Conservation (phyloP, 2,329 filamentous ascomycete species). For the Aureobasidium sp. region DNA sequence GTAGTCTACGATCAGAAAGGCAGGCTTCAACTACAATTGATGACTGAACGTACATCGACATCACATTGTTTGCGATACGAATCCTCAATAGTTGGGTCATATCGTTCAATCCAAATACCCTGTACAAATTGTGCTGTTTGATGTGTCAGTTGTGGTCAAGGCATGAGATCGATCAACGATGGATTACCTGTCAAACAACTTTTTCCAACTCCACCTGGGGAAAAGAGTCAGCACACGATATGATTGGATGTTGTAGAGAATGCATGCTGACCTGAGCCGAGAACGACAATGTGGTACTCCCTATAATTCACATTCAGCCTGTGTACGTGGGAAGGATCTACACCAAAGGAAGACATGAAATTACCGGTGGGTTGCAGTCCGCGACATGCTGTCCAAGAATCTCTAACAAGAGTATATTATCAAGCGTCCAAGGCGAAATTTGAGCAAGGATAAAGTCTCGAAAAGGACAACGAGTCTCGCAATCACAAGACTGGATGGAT, state of each 20-base stretch:
- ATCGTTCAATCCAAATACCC: constrained; percentile 82
- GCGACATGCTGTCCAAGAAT: constrained; percentile 21
- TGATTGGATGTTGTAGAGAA: too few relatives aligned
- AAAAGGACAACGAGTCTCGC: background rate
- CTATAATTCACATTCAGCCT: constrained; percentile 22
- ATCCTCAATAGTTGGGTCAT: constrained; percentile 55
- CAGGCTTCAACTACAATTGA: too few relatives aligned
- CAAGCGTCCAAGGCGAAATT: background rate
- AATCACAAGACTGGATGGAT: background rate
- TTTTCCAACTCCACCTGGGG: constrained; percentile 75
- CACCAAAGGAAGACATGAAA: background rate
- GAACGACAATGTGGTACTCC: constrained; percentile 74
- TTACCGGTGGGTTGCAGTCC: constrained; percentile 21
- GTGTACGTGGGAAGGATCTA: background rate
- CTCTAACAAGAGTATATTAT: background rate
- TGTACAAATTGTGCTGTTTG: constrained; percentile 77
- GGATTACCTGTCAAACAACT: constrained; percentile 77
- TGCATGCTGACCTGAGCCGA: constrained; percentile 58
- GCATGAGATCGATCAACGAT: background rate
- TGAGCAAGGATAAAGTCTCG: background rate
- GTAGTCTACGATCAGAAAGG: constrained; percentile 4
- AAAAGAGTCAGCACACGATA: constrained; percentile 5
- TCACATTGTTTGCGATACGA: constrained; percentile 54
- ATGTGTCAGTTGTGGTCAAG: background rate
- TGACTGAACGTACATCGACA: constrained; percentile 64